Evolutionary conservation across 2,329 filamentous ascomycete genomes (phyloP).

Genomic region (Paecilomyces variotii): DNA sequence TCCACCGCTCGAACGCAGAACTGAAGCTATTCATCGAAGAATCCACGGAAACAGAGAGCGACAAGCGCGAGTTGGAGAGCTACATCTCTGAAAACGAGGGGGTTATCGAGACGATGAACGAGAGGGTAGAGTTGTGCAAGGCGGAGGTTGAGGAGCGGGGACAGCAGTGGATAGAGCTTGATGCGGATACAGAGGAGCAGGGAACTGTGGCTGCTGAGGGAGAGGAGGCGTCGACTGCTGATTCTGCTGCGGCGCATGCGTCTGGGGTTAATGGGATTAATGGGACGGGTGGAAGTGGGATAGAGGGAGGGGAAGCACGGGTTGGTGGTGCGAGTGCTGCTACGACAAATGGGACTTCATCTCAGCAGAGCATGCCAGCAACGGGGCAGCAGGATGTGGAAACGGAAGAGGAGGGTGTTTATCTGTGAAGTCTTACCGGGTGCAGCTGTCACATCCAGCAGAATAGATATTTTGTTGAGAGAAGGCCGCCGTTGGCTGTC

Average conservation of each 20-base stretch:
- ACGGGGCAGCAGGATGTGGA: conserved; percentile 8
- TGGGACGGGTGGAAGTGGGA: not conserved
- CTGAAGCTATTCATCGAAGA: conserved; percentile 47
- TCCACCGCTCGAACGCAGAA: conserved; percentile 50
- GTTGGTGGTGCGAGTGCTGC: not conserved
- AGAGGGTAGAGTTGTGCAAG: conserved; percentile 46
- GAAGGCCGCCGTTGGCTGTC: not conserved
- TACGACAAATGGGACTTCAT: not conserved
- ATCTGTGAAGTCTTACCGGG: conserved; percentile 25
- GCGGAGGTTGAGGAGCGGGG: conserved; percentile 47
- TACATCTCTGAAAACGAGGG: conserved; percentile 50
- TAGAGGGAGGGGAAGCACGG: not conserved
- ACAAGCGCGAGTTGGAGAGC: conserved; percentile 24
- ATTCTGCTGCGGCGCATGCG: conserved; percentile 1
- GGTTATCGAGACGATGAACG: conserved; percentile 49
- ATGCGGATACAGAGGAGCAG: conserved; percentile 22
- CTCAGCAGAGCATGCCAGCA: not conserved
- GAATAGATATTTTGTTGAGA: not conserved
- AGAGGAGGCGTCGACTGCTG: not conserved
- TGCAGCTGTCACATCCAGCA: not conserved
- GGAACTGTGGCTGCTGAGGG: conserved; percentile 13
- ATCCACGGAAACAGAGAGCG: conserved; percentile 44
- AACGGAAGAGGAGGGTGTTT: conserved; percentile 33
- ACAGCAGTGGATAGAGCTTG: conserved; percentile 40
- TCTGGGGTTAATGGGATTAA: conserved; percentile 15